These are phyloP conservation scores for Avena eriantha DNA, from an alignment of 176 grass and related monocot genomes.

Conservation along the genomic window DNA sequence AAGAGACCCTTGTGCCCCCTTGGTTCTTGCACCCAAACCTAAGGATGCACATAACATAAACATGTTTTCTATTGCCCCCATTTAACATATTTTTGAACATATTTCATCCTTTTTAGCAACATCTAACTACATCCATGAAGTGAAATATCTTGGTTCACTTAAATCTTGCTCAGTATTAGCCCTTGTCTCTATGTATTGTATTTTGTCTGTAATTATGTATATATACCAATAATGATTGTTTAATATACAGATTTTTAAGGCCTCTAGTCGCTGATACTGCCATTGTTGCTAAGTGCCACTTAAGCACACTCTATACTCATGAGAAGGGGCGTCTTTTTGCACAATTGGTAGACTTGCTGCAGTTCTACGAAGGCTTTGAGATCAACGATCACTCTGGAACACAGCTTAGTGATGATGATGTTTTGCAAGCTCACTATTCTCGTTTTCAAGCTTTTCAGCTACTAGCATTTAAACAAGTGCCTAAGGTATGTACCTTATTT, in stretches of 20 bases:
- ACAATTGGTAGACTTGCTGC: constrained; percentile 91
- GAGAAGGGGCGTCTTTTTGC: constrained; percentile 95
- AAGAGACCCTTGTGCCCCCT: background rate
- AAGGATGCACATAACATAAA: constrained; percentile 21
- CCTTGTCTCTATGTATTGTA: background rate
- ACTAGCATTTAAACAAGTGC: constrained; percentile 92
- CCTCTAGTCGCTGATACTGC: constrained; percentile 74
- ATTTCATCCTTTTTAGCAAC: constrained; percentile 22
- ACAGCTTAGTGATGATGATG: constrained; percentile 91
- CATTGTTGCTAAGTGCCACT: constrained; percentile 86
- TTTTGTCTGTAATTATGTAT: constrained; percentile 36
- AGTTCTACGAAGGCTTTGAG: constrained; percentile 98
- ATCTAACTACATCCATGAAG: constrained; percentile 19
- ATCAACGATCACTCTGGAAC: constrained; percentile 95
- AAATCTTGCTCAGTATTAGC: constrained; percentile 29
- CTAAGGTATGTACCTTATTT: constrained; percentile 65
- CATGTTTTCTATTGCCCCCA: constrained; percentile 23
- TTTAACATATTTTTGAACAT: constrained; percentile 13
- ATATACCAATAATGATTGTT: constrained; percentile 39
- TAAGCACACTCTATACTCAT: constrained; percentile 73
- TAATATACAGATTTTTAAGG: constrained; percentile 69
- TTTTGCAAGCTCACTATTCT: constrained; percentile 84
- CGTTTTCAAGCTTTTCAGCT: constrained; percentile 92
- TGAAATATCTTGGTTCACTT: constrained; percentile 33
- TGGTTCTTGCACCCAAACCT: background rate